These are phyloP conservation scores for Tetrahymena thermophila DNA, from an alignment of 73 alveolate genomes.

Conservation along the genomic window DNA sequence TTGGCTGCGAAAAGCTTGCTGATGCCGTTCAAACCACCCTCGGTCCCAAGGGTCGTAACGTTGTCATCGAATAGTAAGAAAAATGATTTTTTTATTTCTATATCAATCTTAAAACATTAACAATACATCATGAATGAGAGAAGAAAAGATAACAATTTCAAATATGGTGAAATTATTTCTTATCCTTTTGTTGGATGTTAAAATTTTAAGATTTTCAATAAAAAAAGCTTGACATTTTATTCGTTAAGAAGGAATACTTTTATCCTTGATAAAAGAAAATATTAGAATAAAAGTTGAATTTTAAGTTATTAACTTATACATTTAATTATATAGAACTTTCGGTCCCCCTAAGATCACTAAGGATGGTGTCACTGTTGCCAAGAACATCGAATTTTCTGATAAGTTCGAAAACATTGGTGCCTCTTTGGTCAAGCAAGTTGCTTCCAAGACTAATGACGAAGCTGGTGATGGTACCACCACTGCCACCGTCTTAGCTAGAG, in stretches of 20 bases:
- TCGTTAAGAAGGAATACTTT: background rate
- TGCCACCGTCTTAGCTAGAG: slow-evolving; percentile 96
- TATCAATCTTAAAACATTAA: slow-evolving; percentile 56
- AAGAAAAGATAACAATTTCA: slow-evolving; percentile 37
- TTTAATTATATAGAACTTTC: slow-evolving; percentile 34
- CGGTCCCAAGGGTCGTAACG: slow-evolving; percentile 85
- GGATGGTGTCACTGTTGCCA: slow-evolving; percentile 97
- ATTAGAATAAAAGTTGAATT: slow-evolving; percentile 57
- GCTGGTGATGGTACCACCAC: slow-evolving; percentile 99
- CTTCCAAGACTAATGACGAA: slow-evolving; percentile 88
- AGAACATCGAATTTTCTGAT: slow-evolving; percentile 84
- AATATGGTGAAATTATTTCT: no score
- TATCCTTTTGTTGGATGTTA: background rate
- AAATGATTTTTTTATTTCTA: slow-evolving; percentile 12
- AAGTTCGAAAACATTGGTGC: slow-evolving; percentile 93
- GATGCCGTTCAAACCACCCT: slow-evolving; percentile 74
- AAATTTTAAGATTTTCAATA: background rate
- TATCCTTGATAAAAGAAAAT: background rate
- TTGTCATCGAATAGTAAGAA: slow-evolving; percentile 57
- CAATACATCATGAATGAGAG: slow-evolving; percentile 60
- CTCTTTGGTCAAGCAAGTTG: slow-evolving; percentile 84
- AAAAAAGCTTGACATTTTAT: background rate
- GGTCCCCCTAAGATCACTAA: slow-evolving; percentile 88
- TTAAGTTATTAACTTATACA: slow-evolving; percentile 4
- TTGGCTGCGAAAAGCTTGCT: slow-evolving; percentile 72